phyloP scores from a whole-genome alignment of 495 filamentous ascomycete species.

The Parathielavia hyrcaniae region DNA sequence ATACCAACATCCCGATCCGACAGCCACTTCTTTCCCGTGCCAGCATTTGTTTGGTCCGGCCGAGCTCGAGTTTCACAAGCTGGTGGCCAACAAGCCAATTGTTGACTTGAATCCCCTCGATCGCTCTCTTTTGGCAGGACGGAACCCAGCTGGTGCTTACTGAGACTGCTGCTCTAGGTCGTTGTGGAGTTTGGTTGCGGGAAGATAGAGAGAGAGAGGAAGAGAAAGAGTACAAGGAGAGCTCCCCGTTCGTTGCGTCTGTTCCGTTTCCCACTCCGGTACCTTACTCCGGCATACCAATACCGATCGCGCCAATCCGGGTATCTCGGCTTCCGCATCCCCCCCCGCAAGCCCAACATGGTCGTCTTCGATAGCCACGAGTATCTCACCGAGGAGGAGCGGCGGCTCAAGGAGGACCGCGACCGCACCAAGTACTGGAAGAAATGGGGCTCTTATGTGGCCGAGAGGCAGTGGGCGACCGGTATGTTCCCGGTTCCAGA shows the following conservation, averaged over 20 bases:
- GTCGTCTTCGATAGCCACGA: slow-evolving; percentile 80
- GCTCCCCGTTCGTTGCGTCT: not conserved
- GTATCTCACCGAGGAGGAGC: slow-evolving; percentile 80
- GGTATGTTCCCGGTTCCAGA: slow-evolving; percentile 42
- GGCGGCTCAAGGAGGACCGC: slow-evolving; percentile 76
- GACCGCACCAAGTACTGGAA: slow-evolving; percentile 85
- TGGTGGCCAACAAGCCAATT: not conserved
- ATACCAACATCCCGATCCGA: slow-evolving; percentile 12
- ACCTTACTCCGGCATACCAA: too few relatives aligned
- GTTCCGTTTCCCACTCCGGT: not conserved
- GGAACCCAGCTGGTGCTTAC: not conserved
- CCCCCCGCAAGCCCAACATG: slow-evolving; percentile 47
- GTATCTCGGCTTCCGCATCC: not conserved
- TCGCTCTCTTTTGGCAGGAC: not conserved
- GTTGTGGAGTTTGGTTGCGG: not conserved
- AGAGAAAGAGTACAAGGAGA: not conserved
- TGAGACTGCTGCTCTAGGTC: slow-evolving; percentile 3
- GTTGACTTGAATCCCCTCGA: not conserved
- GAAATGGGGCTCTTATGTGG: slow-evolving; percentile 79
- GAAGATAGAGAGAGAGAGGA: not conserved
- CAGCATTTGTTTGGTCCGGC: slow-evolving; percentile 1
- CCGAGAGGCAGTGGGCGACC: slow-evolving; percentile 83
- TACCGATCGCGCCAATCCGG: not conserved
- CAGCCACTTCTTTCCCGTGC: not conserved
- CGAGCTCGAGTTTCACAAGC: slow-evolving; percentile 1